Evolutionary conservation across 257 asterid species (phyloP).

Genomic region (Ocimum tenuiflorum): DNA sequence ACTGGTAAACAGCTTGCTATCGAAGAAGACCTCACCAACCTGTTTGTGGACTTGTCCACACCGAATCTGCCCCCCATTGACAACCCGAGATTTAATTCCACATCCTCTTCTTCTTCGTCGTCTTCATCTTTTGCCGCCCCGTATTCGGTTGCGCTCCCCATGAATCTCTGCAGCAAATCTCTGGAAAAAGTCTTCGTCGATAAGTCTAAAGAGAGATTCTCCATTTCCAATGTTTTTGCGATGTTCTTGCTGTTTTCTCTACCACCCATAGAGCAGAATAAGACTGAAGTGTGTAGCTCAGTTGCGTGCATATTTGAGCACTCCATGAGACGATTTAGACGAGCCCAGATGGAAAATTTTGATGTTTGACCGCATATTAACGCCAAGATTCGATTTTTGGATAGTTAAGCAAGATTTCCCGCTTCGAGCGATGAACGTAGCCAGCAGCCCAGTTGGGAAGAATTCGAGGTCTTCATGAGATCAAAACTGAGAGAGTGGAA

Average conservation of each 20-base stretch:
- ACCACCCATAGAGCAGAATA: conserved; percentile 40
- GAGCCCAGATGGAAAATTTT: conserved; percentile 33
- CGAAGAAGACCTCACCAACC: conserved; percentile 61
- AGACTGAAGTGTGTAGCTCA: conserved; percentile 18
- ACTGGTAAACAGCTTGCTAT: conserved; percentile 64
- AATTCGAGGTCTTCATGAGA: background rate
- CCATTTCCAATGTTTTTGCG: conserved; percentile 40
- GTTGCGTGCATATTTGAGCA: conserved; percentile 29
- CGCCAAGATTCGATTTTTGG: conserved; percentile 26
- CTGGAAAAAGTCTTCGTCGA: conserved; percentile 46
- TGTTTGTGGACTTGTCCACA: conserved; percentile 55
- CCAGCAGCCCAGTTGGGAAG: too few species aligned
- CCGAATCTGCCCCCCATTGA: conserved; percentile 94
- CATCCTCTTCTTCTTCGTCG: conserved; percentile 26
- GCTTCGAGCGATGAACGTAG: background rate
- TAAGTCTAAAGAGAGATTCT: conserved; percentile 45
- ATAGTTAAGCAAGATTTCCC: conserved; percentile 3
- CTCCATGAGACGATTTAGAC: conserved; percentile 34
- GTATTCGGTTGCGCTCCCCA: conserved; percentile 34
- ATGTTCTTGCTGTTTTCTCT: conserved; percentile 35
- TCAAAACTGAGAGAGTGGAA: background rate
- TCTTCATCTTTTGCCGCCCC: conserved; percentile 23
- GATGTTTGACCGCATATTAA: conserved; percentile 44
- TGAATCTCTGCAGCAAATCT: conserved; percentile 67
- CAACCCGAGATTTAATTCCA: conserved; percentile 85